These are phyloP conservation scores for Trypanosoma congolense DNA, from an alignment of 208 protist genomes.

Conservation along the genomic window DNA sequence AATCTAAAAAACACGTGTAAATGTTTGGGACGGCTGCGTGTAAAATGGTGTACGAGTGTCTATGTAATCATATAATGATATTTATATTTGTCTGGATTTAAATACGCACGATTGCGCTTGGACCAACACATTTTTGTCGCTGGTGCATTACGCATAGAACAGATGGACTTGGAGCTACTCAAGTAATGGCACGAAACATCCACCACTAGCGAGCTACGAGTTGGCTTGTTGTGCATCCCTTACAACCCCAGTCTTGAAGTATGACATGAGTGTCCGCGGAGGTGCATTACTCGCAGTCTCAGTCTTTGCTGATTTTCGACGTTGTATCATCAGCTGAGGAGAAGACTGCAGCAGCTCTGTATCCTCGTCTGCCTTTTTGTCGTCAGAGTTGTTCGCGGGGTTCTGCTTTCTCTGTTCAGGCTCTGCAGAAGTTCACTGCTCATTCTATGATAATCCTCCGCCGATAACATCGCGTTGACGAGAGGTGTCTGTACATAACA, in stretches of 20 bases:
- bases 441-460: constrained; percentile 55
- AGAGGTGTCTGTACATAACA: constrained; percentile 38
- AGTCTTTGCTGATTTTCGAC: constrained; percentile 7
- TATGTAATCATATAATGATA: constrained; percentile 2
- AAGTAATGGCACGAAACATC: neutral
- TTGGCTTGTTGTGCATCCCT: too few species aligned
- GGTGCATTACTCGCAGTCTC: constrained; percentile 9
- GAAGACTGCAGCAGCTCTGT: too few species aligned
- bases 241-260: constrained; percentile 13
- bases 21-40: neutral
- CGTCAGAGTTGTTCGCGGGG: neutral
- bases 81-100: constrained; percentile 10
- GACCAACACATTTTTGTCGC: too few species aligned
- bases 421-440: constrained; percentile 28
- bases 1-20: neutral
- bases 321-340: too few species aligned
- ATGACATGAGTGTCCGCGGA: constrained; percentile 20
- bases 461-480: constrained; percentile 49
- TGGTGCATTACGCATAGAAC: too few species aligned
- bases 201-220: too few species aligned
- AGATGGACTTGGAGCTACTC: too few species aligned
- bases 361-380: neutral
- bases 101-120: neutral
- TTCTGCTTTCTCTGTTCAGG: neutral
- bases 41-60: neutral